Conservation (phyloP, 2,329 filamentous ascomycete genomes). For the Stenocarpella maydis region DNA sequence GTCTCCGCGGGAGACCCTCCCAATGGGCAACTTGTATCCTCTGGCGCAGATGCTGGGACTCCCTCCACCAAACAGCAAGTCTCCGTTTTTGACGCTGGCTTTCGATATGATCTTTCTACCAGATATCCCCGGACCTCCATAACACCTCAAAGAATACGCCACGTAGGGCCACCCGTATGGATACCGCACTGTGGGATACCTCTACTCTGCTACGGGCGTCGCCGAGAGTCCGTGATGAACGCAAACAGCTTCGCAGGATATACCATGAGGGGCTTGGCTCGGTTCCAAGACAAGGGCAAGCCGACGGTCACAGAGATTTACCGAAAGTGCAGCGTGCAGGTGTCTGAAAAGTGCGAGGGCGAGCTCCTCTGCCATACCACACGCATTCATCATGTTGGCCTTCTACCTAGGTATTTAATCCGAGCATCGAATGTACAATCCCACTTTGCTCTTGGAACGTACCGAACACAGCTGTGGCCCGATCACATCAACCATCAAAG, state of each 20-base stretch:
- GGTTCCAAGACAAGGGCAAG: neutral
- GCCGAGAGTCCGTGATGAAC: neutral
- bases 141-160: neutral
- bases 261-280: neutral
- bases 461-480: neutral
- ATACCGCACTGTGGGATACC: neutral
- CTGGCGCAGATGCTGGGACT: too few relatives aligned
- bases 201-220: too few relatives aligned
- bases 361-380: neutral
- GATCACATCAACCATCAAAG: neutral
- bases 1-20: too few relatives aligned
- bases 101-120: too few relatives aligned
- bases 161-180: too few relatives aligned
- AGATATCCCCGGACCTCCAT: neutral
- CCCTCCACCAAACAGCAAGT: too few relatives aligned
- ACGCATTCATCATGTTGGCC: neutral
- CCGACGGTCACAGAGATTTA: too few relatives aligned
- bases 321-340: neutral
- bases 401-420: constrained; percentile 1
- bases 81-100: too few relatives aligned
- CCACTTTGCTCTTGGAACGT: neutral
- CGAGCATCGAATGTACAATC: neutral
- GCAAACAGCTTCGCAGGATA: too few relatives aligned
- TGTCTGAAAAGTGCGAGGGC: constrained; percentile 21
- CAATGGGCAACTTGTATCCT: too few relatives aligned